Evolutionary conservation across 2,329 filamentous ascomycete species (phyloP), one percentile per base, ranked within the genome.

Genomic region (Aplosporella prunicola): DNA sequence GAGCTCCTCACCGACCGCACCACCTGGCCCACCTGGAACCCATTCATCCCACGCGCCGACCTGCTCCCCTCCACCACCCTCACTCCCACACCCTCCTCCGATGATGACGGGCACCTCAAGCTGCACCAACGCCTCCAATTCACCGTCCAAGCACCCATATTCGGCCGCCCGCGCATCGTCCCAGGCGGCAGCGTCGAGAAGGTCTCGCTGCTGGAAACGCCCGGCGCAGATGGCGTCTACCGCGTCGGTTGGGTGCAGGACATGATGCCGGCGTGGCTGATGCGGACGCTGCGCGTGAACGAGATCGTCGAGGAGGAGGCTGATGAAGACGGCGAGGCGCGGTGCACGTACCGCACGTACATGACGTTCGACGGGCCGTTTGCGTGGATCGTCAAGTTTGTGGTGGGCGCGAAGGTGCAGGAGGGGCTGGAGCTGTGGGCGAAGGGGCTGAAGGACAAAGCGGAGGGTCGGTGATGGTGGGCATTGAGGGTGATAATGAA

Each of bases 11-110:
- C 27, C 32, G 32, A 34, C 15, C 32, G 32, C 32, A 20, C 38
- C 20, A 40, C 38, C 32, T 40, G 38, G 38, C 26, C 32, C 7
- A 14, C 13, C 20, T 40, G 38, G 38, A 40, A 40, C 26, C n/a
- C 18, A 20, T 40, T 40, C 32, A 30, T 40, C 27, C 38, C 38
- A n/a, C 37, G 16, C 24, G 37, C 37, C 18, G 24, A 34, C 14
- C 11, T 39, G 18, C 13, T 29, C 5, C n/a, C n/a, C n/a, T n/a
- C n/a, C n/a, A n/a, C n/a, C n/a, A 32, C 16, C 9, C 17, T 18
- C 29, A 18, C 29, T 5, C 16, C 35, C 11, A 13, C 18, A 9
- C 26, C 20, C 5, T 33, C 36, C 6, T 4, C 36, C 6, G 3
- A 18, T 18, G 25, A 29, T 15, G 37, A 39, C 20, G 25, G 26